Percentiles rank a stretch among this genome's conserved stretches.
Conservation (phyloP, 305 asterid genomes). For the Vinca major region DNA sequence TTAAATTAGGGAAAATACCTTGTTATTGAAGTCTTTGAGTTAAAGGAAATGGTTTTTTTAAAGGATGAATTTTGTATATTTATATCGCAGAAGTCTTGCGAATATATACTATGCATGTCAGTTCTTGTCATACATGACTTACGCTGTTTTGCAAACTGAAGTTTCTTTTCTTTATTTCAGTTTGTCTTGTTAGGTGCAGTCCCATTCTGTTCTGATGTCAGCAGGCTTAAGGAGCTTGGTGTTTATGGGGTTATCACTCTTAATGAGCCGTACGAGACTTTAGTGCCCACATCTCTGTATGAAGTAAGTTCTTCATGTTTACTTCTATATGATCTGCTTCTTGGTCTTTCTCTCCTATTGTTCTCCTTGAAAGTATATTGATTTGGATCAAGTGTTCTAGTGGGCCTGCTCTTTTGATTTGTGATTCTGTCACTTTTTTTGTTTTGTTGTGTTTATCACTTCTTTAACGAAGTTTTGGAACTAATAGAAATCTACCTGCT, state of each 20-base stretch:
- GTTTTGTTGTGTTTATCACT: neutral
- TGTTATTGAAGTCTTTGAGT: neutral
- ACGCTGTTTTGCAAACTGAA: neutral
- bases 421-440: neutral
- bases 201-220: conserved; percentile 57
- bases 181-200: conserved; percentile 62
- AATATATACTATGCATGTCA: neutral
- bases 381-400: neutral
- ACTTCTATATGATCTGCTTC: neutral
- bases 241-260: conserved; percentile 53
- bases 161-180: conserved; percentile 18
- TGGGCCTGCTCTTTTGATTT: neutral
- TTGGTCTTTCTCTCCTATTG: conserved; percentile 5
- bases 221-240: conserved; percentile 42
- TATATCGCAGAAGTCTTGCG: neutral
- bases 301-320: conserved; percentile 29
- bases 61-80: neutral
- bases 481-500: neutral
- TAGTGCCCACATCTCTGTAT: conserved; percentile 50
- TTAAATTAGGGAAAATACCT: neutral
- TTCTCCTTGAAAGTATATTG: neutral
- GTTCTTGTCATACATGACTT: neutral
- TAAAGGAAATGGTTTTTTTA: neutral
- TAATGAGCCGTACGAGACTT: conserved; percentile 61
- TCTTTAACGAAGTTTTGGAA: neutral